Evolutionary conservation across 495 filamentous ascomycete genomes (phyloP).

Genomic region (Penicillium desertorum): DNA sequence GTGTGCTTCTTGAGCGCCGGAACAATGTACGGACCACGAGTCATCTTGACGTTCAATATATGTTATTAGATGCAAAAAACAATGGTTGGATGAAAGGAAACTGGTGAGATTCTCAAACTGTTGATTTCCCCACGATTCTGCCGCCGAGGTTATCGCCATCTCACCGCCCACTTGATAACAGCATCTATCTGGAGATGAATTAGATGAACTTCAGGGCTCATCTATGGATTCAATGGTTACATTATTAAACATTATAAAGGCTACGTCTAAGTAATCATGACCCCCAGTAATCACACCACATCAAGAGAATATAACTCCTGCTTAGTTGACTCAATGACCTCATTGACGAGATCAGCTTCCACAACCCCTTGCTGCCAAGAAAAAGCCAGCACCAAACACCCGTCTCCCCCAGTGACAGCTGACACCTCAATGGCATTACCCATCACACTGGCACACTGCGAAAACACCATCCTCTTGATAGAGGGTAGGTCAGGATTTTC

Average conservation of each 20-base stretch:
- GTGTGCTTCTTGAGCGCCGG: slow-evolving; percentile 89
- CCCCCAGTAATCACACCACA: neutral
- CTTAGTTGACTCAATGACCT: slow-evolving; percentile 23
- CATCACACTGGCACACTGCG: slow-evolving; percentile 46
- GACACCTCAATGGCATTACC: slow-evolving; percentile 41
- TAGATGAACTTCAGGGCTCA: neutral
- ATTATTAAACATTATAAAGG: slow-evolving; percentile 13
- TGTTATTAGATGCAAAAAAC: neutral
- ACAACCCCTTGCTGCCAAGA: slow-evolving; percentile 43
- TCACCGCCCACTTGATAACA: slow-evolving; percentile 25
- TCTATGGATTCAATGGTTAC: neutral
- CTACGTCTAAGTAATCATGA: neutral
- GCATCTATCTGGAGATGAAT: neutral
- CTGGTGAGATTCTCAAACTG: slow-evolving; percentile 4
- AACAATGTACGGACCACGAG: slow-evolving; percentile 66
- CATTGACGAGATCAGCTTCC: slow-evolving; percentile 25
- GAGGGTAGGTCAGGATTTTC: slow-evolving; percentile 23
- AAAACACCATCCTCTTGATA: slow-evolving; percentile 42
- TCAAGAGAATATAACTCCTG: slow-evolving; percentile 21
- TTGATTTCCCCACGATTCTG: slow-evolving; percentile 32
- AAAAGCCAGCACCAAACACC: slow-evolving; percentile 36
- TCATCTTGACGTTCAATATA: slow-evolving; percentile 42
- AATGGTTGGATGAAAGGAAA: neutral
- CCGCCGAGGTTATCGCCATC: slow-evolving; percentile 23
- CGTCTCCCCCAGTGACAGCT: slow-evolving; percentile 41